Evolutionary conservation across 306 rosid genomes (phyloP).

Genomic region (Pterocarpus santalinus): DNA sequence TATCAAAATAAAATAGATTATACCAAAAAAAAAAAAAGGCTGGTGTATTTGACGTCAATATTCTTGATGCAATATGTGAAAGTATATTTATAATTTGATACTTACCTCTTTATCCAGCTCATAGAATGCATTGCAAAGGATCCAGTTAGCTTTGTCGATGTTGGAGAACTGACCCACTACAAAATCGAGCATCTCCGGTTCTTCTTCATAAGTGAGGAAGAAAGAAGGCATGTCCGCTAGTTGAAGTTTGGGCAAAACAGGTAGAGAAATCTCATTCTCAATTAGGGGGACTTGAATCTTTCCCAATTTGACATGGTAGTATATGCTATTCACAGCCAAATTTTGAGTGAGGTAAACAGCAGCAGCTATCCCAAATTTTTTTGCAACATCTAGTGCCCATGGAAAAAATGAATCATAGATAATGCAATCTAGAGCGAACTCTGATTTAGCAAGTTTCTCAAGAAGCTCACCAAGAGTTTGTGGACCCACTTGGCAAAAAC

Average conservation of each 20-base stretch:
- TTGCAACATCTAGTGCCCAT: slow-evolving; percentile 40
- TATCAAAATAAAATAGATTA: too few species aligned
- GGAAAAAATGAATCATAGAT: slow-evolving; percentile 54
- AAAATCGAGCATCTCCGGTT: too few species aligned
- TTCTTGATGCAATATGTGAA: too few species aligned
- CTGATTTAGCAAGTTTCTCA: slow-evolving; percentile 19
- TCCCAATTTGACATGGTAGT: not conserved
- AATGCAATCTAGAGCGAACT: slow-evolving; percentile 38
- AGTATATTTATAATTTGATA: too few species aligned
- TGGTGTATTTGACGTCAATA: too few species aligned
- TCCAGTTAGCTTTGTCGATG: slow-evolving; percentile 35
- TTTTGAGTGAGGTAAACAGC: too few species aligned
- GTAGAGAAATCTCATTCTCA: slow-evolving; percentile 36
- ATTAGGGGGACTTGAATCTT: slow-evolving; percentile 38
- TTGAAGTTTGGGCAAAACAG: slow-evolving; percentile 27
- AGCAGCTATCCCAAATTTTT: too few species aligned
- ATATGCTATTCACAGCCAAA: too few species aligned
- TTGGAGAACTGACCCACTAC: too few species aligned
- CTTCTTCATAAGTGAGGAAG: too few species aligned
- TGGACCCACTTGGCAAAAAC: slow-evolving; percentile 49
- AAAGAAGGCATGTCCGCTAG: too few species aligned
- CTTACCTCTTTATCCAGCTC: slow-evolving; percentile 55
- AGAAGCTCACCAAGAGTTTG: slow-evolving; percentile 41
- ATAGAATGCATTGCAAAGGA: slow-evolving; percentile 38
- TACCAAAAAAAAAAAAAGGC: too few species aligned